Conservation (phyloP, 2,329 filamentous ascomycete species). For the Ophiocordyceps sinensis region DNA sequence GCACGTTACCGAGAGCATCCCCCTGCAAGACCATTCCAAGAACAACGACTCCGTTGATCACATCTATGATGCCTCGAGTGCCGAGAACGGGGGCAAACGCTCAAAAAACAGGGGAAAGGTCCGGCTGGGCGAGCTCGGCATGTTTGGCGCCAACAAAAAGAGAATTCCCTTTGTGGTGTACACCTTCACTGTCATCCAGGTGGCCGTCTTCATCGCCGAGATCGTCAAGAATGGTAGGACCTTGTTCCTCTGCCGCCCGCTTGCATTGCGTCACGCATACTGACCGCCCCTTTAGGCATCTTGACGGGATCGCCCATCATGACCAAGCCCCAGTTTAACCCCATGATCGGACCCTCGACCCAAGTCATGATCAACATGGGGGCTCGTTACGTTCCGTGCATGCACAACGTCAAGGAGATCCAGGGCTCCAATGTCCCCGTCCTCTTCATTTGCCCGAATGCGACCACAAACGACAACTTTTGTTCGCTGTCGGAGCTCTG, state of each 20-base stretch:
- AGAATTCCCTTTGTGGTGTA: constrained; percentile 71
- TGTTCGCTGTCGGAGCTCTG: constrained; percentile 73
- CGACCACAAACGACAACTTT: constrained; percentile 42
- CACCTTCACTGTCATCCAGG: constrained; percentile 58
- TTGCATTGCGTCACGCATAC: not conserved
- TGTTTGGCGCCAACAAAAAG: constrained; percentile 40
- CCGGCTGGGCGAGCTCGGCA: constrained; percentile 43
- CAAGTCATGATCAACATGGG: constrained; percentile 96
- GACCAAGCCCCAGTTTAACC: constrained; percentile 78
- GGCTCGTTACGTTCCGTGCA: constrained; percentile 81
- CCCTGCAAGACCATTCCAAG: constrained; percentile 36
- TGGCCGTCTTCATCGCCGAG: constrained; percentile 79
- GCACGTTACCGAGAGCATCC: constrained; percentile 38
- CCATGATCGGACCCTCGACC: constrained; percentile 89
- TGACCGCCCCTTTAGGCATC: constrained; percentile 35
- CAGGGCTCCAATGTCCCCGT: constrained; percentile 36
- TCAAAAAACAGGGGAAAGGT: constrained; percentile 28
- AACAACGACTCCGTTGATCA: constrained; percentile 37
- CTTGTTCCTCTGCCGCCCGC: constrained; percentile 12
- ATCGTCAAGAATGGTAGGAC: constrained; percentile 63
- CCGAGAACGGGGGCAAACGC: constrained; percentile 8
- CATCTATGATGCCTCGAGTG: constrained; percentile 41
- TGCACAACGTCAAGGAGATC: constrained; percentile 65
- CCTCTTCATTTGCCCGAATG: constrained; percentile 69
- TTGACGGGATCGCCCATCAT: constrained; percentile 66